These are phyloP conservation scores for Diplocarpon mali DNA, from an alignment of 2,329 filamentous ascomycete genomes.

Conservation along the genomic window DNA sequence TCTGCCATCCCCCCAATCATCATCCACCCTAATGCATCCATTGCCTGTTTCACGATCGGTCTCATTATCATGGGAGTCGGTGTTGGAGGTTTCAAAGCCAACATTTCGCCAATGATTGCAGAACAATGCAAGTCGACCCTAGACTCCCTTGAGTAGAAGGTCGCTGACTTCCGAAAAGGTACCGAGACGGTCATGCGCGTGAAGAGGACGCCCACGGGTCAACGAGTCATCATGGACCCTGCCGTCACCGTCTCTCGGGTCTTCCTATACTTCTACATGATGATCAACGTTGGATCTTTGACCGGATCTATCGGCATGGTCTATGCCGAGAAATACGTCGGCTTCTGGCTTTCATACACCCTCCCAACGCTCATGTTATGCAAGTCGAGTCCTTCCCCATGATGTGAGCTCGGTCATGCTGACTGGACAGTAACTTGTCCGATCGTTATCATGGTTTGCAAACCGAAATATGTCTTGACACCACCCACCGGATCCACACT, in stretches of 20 bases:
- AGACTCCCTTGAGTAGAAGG: conserved; percentile 4
- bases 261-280: conserved; percentile 36
- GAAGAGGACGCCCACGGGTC: conserved; percentile 21
- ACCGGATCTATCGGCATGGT: conserved; percentile 34
- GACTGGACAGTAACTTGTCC: conserved; percentile 41
- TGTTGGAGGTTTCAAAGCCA: conserved; percentile 35
- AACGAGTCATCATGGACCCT: conserved; percentile 27
- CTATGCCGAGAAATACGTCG: conserved; percentile 42
- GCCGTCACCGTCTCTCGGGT: conserved; percentile 26
- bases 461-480: conserved; percentile 17
- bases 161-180: neutral
- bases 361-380: conserved; percentile 23
- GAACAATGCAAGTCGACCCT: conserved; percentile 14
- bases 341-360: conserved; percentile 37
- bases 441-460: conserved; percentile 42
- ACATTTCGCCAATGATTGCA: conserved; percentile 28
- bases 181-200: conserved; percentile 16
- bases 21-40: conserved; percentile 29
- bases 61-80: conserved; percentile 35
- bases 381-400: conserved; percentile 1
- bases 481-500: conserved; percentile 58
- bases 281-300: conserved; percentile 41
- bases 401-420: neutral
- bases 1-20: conserved; percentile 40
- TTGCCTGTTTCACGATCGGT: conserved; percentile 40